phyloP scores from a whole-genome alignment of 306 rosid genomes.

The Hippophae gyantsensis region DNA sequence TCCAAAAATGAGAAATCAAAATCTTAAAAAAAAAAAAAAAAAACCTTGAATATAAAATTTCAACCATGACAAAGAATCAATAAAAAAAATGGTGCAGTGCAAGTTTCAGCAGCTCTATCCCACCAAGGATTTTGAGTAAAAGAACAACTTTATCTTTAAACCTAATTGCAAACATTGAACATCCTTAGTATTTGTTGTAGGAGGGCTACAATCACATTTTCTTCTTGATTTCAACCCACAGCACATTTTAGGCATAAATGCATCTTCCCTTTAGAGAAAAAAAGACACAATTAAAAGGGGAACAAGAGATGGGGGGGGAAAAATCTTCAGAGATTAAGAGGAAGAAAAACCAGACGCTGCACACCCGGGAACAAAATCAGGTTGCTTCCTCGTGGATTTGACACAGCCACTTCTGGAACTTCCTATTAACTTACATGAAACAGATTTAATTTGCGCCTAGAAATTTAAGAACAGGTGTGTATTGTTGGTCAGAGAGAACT shows the following conservation, averaged over 20 bases:
- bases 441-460: slow-evolving; percentile 40
- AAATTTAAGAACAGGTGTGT: slow-evolving; percentile 40
- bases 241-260: slow-evolving; percentile 44
- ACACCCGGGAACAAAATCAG: slow-evolving; percentile 57
- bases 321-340: slow-evolving; percentile 35
- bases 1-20: not conserved
- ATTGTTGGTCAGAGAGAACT: slow-evolving; percentile 41
- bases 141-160: slow-evolving; percentile 62
- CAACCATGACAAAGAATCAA: slow-evolving; percentile 69
- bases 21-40: slow-evolving; percentile 11
- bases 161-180: slow-evolving; percentile 91
- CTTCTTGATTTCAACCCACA: slow-evolving; percentile 73
- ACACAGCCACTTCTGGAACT: slow-evolving; percentile 42
- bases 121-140: slow-evolving; percentile 40
- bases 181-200: slow-evolving; percentile 64
- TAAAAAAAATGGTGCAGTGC: slow-evolving; percentile 68
- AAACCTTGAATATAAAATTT: slow-evolving; percentile 39
- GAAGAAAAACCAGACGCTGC: slow-evolving; percentile 29
- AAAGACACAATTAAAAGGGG: slow-evolving; percentile 27
- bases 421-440: slow-evolving; percentile 34
- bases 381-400: slow-evolving; percentile 46
- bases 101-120: slow-evolving; percentile 74
- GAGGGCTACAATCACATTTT: slow-evolving; percentile 88
- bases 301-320: slow-evolving; percentile 1
- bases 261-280: slow-evolving; percentile 49